Percentiles rank a stretch among this genome's conserved stretches.
Evolutionary conservation across 1,139 yeast genomes (phyloP).

Genomic region (Kodamaea plutei): DNA sequence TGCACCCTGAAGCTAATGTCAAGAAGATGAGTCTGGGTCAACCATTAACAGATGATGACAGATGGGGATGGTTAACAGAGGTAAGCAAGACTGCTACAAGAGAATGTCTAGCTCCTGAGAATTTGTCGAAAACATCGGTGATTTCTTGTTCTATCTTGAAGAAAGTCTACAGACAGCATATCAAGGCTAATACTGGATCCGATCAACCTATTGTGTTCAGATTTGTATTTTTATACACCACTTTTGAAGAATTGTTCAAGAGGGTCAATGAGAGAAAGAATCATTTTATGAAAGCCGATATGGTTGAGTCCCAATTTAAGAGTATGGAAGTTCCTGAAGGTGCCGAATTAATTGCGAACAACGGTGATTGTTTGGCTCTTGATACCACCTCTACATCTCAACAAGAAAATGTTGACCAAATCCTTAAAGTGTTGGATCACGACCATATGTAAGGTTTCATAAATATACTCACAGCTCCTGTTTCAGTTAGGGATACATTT

Average conservation of each 20-base stretch:
- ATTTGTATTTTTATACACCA: constrained; percentile 65
- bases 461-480: too few species aligned
- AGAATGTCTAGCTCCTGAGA: constrained; percentile 26
- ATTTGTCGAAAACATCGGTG: constrained; percentile 34
- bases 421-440: constrained; percentile 5
- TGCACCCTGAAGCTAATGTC: constrained; percentile 71
- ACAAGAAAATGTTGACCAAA: constrained; percentile 24
- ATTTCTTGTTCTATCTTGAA: constrained; percentile 87
- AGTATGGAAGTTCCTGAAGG: constrained; percentile 67
- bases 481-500: too few species aligned
- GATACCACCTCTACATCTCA: constrained; percentile 42
- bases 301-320: constrained; percentile 76
- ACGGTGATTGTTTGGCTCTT: constrained; percentile 34
- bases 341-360: constrained; percentile 33
- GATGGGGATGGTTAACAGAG: constrained; percentile 81
- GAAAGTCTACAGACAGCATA: constrained; percentile 59
- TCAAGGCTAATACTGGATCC: constrained; percentile 28
- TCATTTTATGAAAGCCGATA: constrained; percentile 83
- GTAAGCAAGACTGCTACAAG: constrained; percentile 42
- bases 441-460: too few species aligned
- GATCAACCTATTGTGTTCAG: constrained; percentile 39
- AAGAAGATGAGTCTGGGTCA: constrained; percentile 77
- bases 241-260: constrained; percentile 52
- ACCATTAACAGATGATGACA: constrained; percentile 82
- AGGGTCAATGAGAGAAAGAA: constrained; percentile 61